Percentiles rank a stretch among this genome's conserved stretches.
Conservation (phyloP, 1,284 basidiomycete genomes). For the Pholiota adiposa region DNA sequence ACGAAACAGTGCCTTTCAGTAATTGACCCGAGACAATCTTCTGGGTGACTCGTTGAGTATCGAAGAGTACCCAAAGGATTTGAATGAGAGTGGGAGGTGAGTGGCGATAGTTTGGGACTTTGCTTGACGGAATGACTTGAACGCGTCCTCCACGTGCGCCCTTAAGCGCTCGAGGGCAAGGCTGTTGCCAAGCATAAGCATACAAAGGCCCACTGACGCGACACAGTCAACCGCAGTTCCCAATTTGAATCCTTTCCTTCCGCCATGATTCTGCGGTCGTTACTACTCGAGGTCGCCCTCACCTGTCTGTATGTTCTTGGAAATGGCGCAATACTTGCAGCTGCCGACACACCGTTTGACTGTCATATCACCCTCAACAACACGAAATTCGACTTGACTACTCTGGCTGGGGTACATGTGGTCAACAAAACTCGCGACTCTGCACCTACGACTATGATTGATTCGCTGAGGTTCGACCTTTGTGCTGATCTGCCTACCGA, state of each 20-base stretch:
- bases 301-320: slow-evolving; percentile 39
- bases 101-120: too few species aligned
- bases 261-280: slow-evolving; percentile 34
- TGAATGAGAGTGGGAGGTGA: too few species aligned
- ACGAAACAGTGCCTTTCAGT: background rate
- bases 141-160: slow-evolving; percentile 13
- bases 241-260: background rate
- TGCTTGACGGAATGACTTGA: background rate
- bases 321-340: slow-evolving; percentile 34
- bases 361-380: slow-evolving; percentile 55
- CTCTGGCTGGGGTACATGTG: slow-evolving; percentile 53
- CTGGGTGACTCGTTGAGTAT: background rate
- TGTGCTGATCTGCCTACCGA: slow-evolving; percentile 61
- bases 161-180: background rate
- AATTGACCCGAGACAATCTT: background rate
- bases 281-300: slow-evolving; percentile 18
- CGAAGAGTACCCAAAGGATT: too few species aligned
- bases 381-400: slow-evolving; percentile 61
- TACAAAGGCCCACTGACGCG: slow-evolving; percentile 5
- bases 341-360: slow-evolving; percentile 49
- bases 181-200: slow-evolving; percentile 17
- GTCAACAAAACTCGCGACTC: slow-evolving; percentile 45
- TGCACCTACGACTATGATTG: slow-evolving; percentile 53
- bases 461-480: slow-evolving; percentile 57
- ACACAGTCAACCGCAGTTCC: slow-evolving; percentile 1